phyloP scores from a whole-genome alignment of 306 rosid genomes.

The Fragaria iinumae region DNA sequence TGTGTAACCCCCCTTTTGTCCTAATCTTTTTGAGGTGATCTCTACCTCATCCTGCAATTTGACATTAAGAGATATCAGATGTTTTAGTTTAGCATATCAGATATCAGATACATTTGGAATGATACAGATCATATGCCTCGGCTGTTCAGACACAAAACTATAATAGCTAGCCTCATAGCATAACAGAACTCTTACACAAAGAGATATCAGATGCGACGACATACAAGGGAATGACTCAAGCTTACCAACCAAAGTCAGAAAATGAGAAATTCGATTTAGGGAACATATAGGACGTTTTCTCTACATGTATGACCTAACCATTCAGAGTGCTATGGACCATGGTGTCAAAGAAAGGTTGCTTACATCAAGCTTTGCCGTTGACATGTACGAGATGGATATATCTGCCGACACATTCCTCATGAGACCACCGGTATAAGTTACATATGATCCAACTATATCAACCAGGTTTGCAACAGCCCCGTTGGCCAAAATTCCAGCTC shows the following conservation, averaged over 20 bases:
- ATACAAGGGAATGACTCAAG: background rate
- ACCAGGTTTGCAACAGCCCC: constrained; percentile 80
- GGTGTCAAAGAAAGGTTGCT: constrained; percentile 20
- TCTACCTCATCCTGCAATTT: constrained; percentile 79
- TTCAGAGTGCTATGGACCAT: background rate
- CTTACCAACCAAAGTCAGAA: background rate
- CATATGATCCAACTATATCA: constrained; percentile 63
- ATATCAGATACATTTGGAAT: background rate
- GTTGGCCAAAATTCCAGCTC: constrained; percentile 50
- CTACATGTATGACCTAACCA: background rate
- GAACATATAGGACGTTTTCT: background rate
- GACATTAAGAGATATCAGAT: background rate
- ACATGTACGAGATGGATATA: constrained; percentile 67
- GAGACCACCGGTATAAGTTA: constrained; percentile 49
- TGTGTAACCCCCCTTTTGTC: constrained; percentile 60
- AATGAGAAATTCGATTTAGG: background rate
- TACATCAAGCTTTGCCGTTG: constrained; percentile 54
- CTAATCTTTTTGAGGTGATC: constrained; percentile 59
- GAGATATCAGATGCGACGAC: background rate
- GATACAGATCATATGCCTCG: background rate
- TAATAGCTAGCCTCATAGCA: background rate
- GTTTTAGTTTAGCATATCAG: background rate
- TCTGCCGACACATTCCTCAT: constrained; percentile 78
- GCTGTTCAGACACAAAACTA: background rate
- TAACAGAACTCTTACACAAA: background rate